Evolutionary conservation across 176 grass and related monocot genomes (phyloP), one percentile per base, ranked within the genome.

Genomic region (Stipa capillata): DNA sequence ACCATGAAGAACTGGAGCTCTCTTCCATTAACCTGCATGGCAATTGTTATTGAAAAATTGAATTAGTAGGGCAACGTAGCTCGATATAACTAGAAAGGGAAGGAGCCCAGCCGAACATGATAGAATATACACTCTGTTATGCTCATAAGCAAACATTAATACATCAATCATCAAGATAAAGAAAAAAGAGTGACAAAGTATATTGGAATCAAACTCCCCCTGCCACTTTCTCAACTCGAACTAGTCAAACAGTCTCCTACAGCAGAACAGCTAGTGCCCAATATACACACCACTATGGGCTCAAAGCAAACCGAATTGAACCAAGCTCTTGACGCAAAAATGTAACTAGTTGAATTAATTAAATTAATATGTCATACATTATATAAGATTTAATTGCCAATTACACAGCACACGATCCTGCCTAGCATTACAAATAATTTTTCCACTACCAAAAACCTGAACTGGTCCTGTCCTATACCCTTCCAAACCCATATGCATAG

Each of bases 1-100:
- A 97, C 90, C 93, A 97, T 88, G 15, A 71, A 88, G 77, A 92
- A 97, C 81, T 79, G 87, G 64, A 97, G 93, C 80, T 93, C 93
- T 37, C 85, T 63, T 3, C 93, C 90, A 82, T 88, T 86, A 76
- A 78, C 80, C 90, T 97, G 71, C 44, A 39, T 10, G 69, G 1
- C 51, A 44, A 83, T 76, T 47, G 6, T 82, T 34, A 41, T 56
- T 20, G 7, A 48, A 48, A 47, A 60, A 81, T 14, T 20, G 3
- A n/a, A n/a, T 2, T 5, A 58, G 7, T 31, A 65, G 73, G 71
- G 45, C 5, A 68, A 58, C 11, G 3, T 45, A 76, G 25, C 1
- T 56, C 14, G 27, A 68, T 13, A 36, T 14, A 43, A 35, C 20
- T 42, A 33, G 25, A 58, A 81, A 61, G 20, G 23, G 4, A 47